phyloP scores from a whole-genome alignment of 2,329 filamentous ascomycete species.

The Fusarium tuaranense region DNA sequence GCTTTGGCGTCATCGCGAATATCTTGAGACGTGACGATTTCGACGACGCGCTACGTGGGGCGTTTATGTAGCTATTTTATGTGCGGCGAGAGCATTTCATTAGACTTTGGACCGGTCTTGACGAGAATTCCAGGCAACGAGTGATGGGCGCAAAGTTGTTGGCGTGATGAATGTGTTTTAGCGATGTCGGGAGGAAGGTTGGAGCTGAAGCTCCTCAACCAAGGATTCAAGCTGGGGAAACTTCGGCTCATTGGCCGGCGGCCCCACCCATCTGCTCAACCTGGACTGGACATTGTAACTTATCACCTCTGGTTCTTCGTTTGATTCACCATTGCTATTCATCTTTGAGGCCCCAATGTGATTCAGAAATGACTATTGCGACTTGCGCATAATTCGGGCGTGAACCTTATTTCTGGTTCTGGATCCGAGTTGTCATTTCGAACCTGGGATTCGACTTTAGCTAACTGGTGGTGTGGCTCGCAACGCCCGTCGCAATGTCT shows the following conservation, averaged over 20 bases:
- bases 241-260: constrained; percentile 26
- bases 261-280: background rate
- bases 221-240: constrained; percentile 24
- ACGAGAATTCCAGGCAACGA: background rate
- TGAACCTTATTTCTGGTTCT: background rate
- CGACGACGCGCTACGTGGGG: background rate
- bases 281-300: background rate
- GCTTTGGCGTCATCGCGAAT: constrained; percentile 52
- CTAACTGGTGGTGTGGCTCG: background rate
- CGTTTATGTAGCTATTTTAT: background rate
- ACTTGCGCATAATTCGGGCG: background rate
- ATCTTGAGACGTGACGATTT: background rate
- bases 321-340: background rate
- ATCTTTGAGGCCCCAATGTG: background rate
- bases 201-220: constrained; percentile 5
- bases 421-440: background rate
- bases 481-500: background rate
- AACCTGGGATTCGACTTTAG: background rate
- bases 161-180: background rate
- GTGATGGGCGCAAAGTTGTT: constrained; percentile 2
- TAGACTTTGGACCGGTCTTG: background rate
- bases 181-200: constrained; percentile 10
- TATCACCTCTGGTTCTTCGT: background rate
- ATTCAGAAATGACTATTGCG: background rate
- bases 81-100: background rate